Base-by-base conservation (phyloP, 306 rosid genomes). In the Rosa multiflora region DNA sequence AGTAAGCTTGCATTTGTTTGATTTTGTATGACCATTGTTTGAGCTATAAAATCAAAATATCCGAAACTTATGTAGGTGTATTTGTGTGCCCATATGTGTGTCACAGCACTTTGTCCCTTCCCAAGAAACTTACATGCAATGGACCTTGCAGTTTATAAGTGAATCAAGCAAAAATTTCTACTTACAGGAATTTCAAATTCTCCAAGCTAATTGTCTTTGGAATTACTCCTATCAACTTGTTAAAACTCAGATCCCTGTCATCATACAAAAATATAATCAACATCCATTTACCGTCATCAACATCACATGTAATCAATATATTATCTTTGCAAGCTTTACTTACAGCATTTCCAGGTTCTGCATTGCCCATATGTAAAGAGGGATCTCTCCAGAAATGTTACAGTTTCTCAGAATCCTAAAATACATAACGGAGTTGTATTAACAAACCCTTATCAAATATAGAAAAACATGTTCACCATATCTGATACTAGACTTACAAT, bases 181-280 rank as follows among this genome's bases (percentile, higher is more conserved):
- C 97, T 91, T 86, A 94, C 99, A 94, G 70, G 81, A 88, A 90
- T 84, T 40, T 84, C 72, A 86, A 26, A 72, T 64, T 85, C 76
- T 81, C 77, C 42, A 73, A 82, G 70, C 52, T 85, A 48, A 18
- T 2, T 53, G 82, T 61, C 0, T 66, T 70, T 39, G 97, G 97
- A 87, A 94, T 80, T 87, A 87, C 78, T 84, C 99, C 99, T 37
- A 82, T 87, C 84, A 94, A 80, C 61, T 89, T 84, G 80, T 94
- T 94, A 83, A 92, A 94, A 87, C 97, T 91, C 80, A 92, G 85
- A 85, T 94, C 99, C 86, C 99, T 94, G 44, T 47, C 72, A 79
- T 15, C 71, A 73, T 80, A 26, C 26, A 72, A 46, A 32, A 43
- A n/a, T 21, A 70, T 58, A 69, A 80, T 56, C 37, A 32, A 32